Evolutionary conservation across 257 asterid genomes (phyloP), one percentile per base, ranked within the genome.

Genomic region (Asclepias syriaca): DNA sequence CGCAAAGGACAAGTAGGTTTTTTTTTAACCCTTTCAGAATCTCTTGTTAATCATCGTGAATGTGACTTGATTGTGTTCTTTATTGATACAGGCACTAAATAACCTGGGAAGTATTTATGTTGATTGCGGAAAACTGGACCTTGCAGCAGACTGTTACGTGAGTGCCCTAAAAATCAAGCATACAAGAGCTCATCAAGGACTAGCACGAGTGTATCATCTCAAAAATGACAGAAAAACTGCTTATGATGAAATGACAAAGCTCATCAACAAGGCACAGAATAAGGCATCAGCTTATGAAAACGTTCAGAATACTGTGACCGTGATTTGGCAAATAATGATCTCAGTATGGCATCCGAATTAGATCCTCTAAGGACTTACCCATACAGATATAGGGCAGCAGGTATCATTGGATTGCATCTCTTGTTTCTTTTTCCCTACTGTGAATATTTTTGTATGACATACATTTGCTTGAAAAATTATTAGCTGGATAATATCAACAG

Each of bases 101-200:
- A 84, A 84, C 45, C 80, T 84, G 15, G 88, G 88, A 10, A 84
- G 86, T 73, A 79, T 84, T 66, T 84, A 79, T 5, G 88, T 84
- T 58, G 88, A 84, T 77, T 81, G 88, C 58, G 84, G 82, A 29
- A 84, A 82, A 69, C 69, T 81, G 76, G 86, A 82, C 66, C 84
- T 72, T 2, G 88, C 88, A 4, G 86, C 83, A 34, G 84, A 82
- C 61, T 82, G 88, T 51, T 84, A 84, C 50, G 73, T 66, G 37
- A 79, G 72, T 71, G 88, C 88, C 69, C 81, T 81, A 21, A 77
- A 75, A 68, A 84, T 84, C 75, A 84, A 84, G 76, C 88, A 84
- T 71, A 79, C 88, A 54, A 78, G 88, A 71, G 88, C 86, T 66
- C 88, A 84, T 77, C 88, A 82, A 78, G 88, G 88, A 54, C 72